These are phyloP conservation scores for Septoria petroselini DNA, from an alignment of 2,329 filamentous ascomycete species.

Conservation along the genomic window DNA sequence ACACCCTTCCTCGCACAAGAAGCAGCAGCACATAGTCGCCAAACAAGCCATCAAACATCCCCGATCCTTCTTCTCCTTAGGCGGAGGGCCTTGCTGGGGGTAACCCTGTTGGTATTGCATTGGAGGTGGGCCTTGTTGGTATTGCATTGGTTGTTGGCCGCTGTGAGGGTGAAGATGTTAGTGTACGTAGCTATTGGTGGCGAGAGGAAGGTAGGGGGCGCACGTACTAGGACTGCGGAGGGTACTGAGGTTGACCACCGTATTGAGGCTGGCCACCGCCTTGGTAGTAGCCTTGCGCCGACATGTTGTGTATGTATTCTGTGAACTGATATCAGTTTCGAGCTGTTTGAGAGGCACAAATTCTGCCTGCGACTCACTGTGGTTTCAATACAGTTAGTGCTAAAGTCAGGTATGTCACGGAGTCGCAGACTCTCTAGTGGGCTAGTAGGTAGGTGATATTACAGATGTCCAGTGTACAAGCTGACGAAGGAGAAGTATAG, in stretches of 20 bases:
- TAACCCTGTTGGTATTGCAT: constrained; percentile 43
- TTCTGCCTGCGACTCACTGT: no score
- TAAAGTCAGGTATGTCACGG: no score
- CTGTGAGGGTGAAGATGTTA: constrained; percentile 13
- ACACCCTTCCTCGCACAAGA: constrained; percentile 62
- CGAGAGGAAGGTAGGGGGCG: neutral
- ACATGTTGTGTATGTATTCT: constrained; percentile 36
- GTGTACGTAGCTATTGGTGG: no score
- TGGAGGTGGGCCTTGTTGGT: constrained; percentile 40
- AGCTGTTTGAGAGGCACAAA: no score
- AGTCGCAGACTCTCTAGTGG: no score
- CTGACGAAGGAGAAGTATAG: no score
- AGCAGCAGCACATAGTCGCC: constrained; percentile 60
- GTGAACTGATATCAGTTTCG: no score
- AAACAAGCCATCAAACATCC: constrained; percentile 55
- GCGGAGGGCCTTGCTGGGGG: constrained; percentile 42
- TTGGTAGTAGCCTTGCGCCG: constrained; percentile 44
- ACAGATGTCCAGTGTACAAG: no score
- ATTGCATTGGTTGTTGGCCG: constrained; percentile 19
- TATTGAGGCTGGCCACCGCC: constrained; percentile 31
- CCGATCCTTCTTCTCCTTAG: constrained; percentile 41
- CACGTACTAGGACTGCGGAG: constrained; percentile 10
- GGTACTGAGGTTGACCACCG: constrained; percentile 39
- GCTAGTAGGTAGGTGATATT: no score
- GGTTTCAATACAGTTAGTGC: no score